Conservation (phyloP, 768 basidiomycete genomes). For the Fomitopsis pulvina region DNA sequence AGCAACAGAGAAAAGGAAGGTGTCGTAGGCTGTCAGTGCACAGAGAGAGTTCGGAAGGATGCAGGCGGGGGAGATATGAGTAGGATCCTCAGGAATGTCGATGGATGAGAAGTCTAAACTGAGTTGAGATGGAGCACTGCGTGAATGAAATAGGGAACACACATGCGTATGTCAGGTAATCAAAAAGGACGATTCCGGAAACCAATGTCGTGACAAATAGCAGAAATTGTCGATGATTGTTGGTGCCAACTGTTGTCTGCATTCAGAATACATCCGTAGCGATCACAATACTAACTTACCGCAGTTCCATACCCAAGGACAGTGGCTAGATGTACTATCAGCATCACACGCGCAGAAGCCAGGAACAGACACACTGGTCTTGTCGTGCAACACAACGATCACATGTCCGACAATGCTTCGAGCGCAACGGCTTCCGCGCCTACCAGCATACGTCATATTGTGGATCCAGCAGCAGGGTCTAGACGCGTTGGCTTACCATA, state of each 20-base stretch:
- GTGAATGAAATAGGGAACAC: constrained; percentile 26
- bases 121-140: constrained; percentile 2
- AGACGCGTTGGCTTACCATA: constrained; percentile 50
- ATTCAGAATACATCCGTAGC: constrained; percentile 3
- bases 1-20: constrained; percentile 79
- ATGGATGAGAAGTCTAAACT: constrained; percentile 49
- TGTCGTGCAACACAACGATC: constrained; percentile 84
- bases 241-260: constrained; percentile 60
- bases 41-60: constrained; percentile 67
- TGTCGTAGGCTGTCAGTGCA: constrained; percentile 59
- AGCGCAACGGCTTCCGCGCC: constrained; percentile 86
- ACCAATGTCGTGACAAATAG: constrained; percentile 88
- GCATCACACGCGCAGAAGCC: neutral
- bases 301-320: constrained; percentile 99
- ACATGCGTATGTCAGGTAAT: constrained; percentile 83
- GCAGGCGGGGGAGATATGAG: constrained; percentile 51
- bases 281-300: constrained; percentile 38
- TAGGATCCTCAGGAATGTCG: constrained; percentile 28
- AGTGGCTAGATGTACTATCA: constrained; percentile 54
- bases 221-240: constrained; percentile 95
- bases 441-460: constrained; percentile 19
- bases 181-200: constrained; percentile 71
- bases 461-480: neutral
- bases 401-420: constrained; percentile 92
- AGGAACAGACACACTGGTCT: constrained; percentile 69